A percentile compares a stretch with the other conserved stretches of the same genome.
Conservation (phyloP, 208 protist species). For the Strigomonas culicis region DNA sequence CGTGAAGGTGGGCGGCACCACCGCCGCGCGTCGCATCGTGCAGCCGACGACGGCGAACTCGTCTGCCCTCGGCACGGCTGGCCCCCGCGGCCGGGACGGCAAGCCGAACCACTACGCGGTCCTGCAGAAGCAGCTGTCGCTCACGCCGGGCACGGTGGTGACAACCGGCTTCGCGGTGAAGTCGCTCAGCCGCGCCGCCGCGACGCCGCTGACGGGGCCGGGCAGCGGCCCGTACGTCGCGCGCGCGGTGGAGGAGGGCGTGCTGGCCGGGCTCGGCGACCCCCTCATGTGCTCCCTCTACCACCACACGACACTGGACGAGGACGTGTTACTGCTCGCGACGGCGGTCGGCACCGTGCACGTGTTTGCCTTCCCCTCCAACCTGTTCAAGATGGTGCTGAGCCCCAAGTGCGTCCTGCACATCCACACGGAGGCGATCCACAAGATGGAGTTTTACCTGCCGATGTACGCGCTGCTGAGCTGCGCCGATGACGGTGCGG, state of each 20-base stretch:
- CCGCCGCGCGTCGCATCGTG: conserved; percentile 7
- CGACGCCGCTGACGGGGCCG: conserved; percentile 30
- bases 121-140: conserved; percentile 3
- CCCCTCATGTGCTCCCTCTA: conserved; percentile 49
- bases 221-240: conserved; percentile 53
- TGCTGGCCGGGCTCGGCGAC: conserved; percentile 61
- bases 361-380: conserved; percentile 44
- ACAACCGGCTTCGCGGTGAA: conserved; percentile 30
- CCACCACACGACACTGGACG: conserved; percentile 43
- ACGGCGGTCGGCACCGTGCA: conserved; percentile 56
- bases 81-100: not conserved
- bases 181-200: conserved; percentile 31
- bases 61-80: not conserved
- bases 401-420: conserved; percentile 32
- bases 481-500: conserved; percentile 59
- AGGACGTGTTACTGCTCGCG: conserved; percentile 72
- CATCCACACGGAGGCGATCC: conserved; percentile 42
- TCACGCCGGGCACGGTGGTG: conserved; percentile 15
- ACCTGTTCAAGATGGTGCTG: conserved; percentile 28
- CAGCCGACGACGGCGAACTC: not conserved
- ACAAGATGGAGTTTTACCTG: conserved; percentile 68
- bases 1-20: conserved; percentile 51
- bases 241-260: conserved; percentile 53
- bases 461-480: conserved; percentile 55
- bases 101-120: not conserved